Conservation (phyloP, 768 basidiomycete species). For the Dendrothele bispora region DNA sequence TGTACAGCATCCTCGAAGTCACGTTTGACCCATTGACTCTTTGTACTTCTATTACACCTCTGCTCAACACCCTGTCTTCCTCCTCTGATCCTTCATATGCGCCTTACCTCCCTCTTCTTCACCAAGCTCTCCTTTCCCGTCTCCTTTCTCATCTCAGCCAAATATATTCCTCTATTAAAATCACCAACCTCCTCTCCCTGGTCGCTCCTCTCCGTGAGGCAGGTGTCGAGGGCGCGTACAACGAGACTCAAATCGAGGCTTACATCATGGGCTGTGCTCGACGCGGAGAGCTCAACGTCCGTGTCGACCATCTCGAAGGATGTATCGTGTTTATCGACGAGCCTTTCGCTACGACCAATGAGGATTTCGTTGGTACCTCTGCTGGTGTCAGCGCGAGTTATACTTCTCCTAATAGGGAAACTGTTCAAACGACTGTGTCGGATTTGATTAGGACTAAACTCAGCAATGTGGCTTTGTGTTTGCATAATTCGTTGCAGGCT, state of each 20-base stretch:
- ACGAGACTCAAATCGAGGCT: conserved; percentile 80
- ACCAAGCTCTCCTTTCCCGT: conserved; percentile 88
- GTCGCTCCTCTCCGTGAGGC: conserved; percentile 70
- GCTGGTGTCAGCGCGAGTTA: conserved; percentile 34
- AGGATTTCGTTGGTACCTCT: conserved; percentile 8
- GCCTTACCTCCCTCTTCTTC: conserved; percentile 85
- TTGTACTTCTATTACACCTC: conserved; percentile 73
- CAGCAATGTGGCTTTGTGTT: conserved; percentile 66
- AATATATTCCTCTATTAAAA: conserved; percentile 86
- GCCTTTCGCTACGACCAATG: conserved; percentile 26
- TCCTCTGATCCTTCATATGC: conserved; percentile 56
- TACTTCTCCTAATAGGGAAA: too few species aligned
- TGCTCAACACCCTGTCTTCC: conserved; percentile 60
- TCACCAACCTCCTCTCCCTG: conserved; percentile 74
- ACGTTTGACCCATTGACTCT: conserved; percentile 92
- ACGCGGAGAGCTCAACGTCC: conserved; percentile 81
- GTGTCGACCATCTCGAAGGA: conserved; percentile 85
- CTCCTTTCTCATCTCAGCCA: conserved; percentile 89
- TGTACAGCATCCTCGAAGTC: conserved; percentile 89
- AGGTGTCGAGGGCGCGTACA: conserved; percentile 53
- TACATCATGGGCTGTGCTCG: conserved; percentile 93
- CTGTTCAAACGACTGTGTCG: conserved; percentile 69
- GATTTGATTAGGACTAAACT: conserved; percentile 79
- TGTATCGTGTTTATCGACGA: conserved; percentile 83
- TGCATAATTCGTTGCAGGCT: conserved; percentile 67